A percentile compares a stretch with the other conserved stretches of the same genome.
These are phyloP conservation scores for Striga asiatica DNA, from an alignment of 257 asterid species.

Conservation along the genomic window DNA sequence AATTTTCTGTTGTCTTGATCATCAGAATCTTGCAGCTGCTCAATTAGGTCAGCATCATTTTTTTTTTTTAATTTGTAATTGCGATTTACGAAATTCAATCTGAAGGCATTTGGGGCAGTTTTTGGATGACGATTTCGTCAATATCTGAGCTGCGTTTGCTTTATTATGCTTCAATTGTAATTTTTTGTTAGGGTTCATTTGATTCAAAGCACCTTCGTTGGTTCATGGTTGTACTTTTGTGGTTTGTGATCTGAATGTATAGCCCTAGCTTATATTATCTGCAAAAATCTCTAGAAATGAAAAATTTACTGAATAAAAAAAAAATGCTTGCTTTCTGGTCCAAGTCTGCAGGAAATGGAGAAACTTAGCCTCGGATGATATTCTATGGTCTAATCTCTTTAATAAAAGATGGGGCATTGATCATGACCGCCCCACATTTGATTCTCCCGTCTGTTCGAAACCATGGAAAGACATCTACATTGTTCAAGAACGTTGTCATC, in stretches of 20 bases:
- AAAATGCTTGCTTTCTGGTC: conserved; percentile 14
- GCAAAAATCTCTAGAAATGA: too few relatives aligned
- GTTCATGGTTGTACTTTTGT: too few relatives aligned
- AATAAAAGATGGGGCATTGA: conserved; percentile 67
- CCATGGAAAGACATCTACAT: conserved; percentile 66
- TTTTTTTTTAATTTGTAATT: not conserved
- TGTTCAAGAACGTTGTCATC: conserved; percentile 71
- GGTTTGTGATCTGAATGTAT: too few relatives aligned
- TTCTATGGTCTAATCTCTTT: conserved; percentile 54
- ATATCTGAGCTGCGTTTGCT: too few relatives aligned
- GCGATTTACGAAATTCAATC: too few relatives aligned
- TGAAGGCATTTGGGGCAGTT: too few relatives aligned
- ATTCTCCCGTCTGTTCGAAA: conserved; percentile 40
- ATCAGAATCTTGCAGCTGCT: conserved; percentile 69
- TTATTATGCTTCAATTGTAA: too few relatives aligned
- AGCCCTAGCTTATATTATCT: too few relatives aligned
- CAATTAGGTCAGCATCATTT: conserved; percentile 41
- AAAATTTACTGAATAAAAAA: too few relatives aligned
- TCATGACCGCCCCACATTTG: conserved; percentile 41
- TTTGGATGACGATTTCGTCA: too few relatives aligned
- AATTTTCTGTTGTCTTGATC: conserved; percentile 57
- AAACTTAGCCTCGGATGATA: conserved; percentile 40
- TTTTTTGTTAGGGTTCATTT: too few relatives aligned
- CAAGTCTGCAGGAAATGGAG: conserved; percentile 84
- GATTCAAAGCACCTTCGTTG: too few relatives aligned